Evolutionary conservation across 2,329 filamentous ascomycete species (phyloP).

Genomic region (Trichophyton rubrum): DNA sequence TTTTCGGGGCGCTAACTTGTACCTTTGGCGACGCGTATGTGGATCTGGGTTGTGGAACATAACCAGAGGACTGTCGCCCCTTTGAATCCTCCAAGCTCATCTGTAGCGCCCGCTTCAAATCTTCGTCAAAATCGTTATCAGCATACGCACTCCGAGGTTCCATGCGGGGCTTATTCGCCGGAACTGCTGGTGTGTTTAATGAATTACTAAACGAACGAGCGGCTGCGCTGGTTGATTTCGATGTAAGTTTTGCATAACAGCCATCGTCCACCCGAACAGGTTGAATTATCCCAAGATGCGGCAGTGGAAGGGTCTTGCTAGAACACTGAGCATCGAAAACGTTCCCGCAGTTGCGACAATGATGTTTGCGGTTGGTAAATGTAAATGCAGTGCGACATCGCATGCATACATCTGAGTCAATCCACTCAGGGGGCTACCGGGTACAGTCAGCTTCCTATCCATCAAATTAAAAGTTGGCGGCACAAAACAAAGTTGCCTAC

Average conservation of each 20-base stretch:
- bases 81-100: conserved; percentile 96
- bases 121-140: conserved; percentile 86
- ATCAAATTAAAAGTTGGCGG: background rate
- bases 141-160: conserved; percentile 80
- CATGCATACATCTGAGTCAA: conserved; percentile 97
- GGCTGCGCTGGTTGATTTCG: conserved; percentile 40
- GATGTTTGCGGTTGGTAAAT: conserved; percentile 96
- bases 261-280: conserved; percentile 92
- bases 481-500: conserved; percentile 26
- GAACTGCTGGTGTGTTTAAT: conserved; percentile 29
- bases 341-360: conserved; percentile 94
- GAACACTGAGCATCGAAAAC: conserved; percentile 96
- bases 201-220: conserved; percentile 25
- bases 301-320: conserved; percentile 72
- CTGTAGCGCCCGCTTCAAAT: conserved; percentile 80
- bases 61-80: conserved; percentile 55
- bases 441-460: background rate
- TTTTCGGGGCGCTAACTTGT: conserved; percentile 26
- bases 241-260: conserved; percentile 78
- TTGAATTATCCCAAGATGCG: conserved; percentile 83
- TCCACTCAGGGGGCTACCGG: conserved; percentile 80
- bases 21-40: conserved; percentile 29
- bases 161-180: conserved; percentile 64
- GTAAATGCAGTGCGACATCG: conserved; percentile 89
- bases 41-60: conserved; percentile 46